Evolutionary conservation across 2,329 filamentous ascomycete species (phyloP).

Genomic region (Aspergillus fructus): DNA sequence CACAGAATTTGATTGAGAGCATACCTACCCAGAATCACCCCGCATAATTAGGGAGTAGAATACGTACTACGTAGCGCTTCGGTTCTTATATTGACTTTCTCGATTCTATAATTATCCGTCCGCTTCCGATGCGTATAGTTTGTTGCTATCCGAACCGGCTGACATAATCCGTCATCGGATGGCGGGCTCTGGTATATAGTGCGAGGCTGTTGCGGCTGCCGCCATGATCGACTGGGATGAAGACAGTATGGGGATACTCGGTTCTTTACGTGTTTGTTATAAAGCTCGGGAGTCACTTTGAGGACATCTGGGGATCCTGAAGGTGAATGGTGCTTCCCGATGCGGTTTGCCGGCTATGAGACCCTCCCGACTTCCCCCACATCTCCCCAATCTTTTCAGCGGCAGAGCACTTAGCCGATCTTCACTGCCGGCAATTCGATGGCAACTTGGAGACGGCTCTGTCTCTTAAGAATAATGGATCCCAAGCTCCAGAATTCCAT

Average conservation of each 20-base stretch:
- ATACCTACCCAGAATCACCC: background rate
- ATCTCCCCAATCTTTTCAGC: slow-evolving; percentile 22
- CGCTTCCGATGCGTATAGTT: slow-evolving; percentile 13
- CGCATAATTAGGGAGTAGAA: background rate
- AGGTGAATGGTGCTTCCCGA: background rate
- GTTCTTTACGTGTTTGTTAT: background rate
- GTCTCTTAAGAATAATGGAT: slow-evolving; percentile 18
- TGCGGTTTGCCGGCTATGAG: slow-evolving; percentile 7
- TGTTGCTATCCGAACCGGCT: background rate
- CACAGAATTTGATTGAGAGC: background rate
- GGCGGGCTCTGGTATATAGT: background rate
- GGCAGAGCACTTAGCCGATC: slow-evolving; percentile 41
- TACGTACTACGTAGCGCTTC: background rate
- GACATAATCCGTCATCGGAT: background rate
- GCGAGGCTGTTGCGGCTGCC: background rate
- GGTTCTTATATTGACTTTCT: slow-evolving; percentile 22
- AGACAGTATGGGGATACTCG: background rate
- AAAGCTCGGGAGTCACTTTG: background rate
- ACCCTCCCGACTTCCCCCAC: slow-evolving; percentile 19
- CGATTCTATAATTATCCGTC: slow-evolving; percentile 23
- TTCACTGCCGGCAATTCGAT: slow-evolving; percentile 31
- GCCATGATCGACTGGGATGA: background rate
- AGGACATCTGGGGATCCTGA: background rate
- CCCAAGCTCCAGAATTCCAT: slow-evolving; percentile 28
- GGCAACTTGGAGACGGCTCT: slow-evolving; percentile 21